Evolutionary conservation across 164 flowering plant species (phyloP).

Genomic region (Vitis cinerea): DNA sequence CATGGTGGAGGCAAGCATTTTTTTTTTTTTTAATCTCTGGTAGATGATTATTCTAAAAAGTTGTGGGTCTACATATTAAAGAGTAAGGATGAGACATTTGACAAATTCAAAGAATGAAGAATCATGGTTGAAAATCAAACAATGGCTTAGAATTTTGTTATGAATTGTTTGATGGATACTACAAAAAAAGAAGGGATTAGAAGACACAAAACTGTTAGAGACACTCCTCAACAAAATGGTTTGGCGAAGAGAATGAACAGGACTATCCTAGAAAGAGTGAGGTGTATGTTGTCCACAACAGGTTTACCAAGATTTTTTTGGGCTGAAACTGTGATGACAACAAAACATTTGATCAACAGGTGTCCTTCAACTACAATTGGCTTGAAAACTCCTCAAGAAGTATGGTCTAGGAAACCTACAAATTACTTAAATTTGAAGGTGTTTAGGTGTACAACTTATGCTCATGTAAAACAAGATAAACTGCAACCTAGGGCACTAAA

Average conservation of each 20-base stretch:
- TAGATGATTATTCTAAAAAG: not conserved
- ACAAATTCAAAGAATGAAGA: no score
- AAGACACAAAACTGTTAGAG: not conserved
- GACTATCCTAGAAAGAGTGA: not conserved
- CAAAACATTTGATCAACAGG: not conserved
- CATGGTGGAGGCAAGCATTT: not conserved
- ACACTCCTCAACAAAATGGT: no score
- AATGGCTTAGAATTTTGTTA: no score
- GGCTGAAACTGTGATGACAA: not conserved
- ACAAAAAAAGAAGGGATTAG: not conserved
- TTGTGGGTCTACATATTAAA: no score
- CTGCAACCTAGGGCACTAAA: constrained; percentile 5
- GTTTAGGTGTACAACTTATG: constrained; percentile 7
- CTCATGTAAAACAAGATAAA: constrained; percentile 7
- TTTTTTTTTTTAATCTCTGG: no score
- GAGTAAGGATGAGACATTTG: no score
- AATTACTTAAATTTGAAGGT: constrained; percentile 6
- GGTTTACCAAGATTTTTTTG: not conserved
- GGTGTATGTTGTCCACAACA: not conserved
- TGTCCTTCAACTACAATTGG: not conserved
- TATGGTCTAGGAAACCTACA: not conserved
- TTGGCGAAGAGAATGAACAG: not conserved
- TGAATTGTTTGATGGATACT: not conserved
- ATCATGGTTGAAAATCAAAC: no score
- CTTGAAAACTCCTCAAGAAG: constrained; percentile 1